Evolutionary conservation across 2,329 filamentous ascomycete genomes (phyloP), one percentile per base, ranked within the genome.

Genomic region (Fonsecaea erecta): DNA sequence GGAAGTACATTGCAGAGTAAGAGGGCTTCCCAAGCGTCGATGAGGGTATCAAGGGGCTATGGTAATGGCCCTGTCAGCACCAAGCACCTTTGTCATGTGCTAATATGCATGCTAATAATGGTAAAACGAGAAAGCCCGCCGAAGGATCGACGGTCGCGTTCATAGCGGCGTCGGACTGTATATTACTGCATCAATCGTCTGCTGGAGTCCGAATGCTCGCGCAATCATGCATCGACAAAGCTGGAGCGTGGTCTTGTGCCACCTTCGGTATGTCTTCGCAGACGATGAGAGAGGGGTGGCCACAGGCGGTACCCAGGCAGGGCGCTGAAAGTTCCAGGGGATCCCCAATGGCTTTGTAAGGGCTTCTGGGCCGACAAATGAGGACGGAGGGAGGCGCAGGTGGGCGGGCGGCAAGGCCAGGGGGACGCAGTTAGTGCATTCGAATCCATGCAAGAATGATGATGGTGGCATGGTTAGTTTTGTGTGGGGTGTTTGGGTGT

Each of bases 61-160:
- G 34, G 14, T 24, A 18, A 18, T 48, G 48, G 53, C 28, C 43
- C 30, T 46, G 62, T 64, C 55, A 64, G 62, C 62, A 59, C 43
- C 32, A 58, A 32, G 54, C 11, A 43, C 26, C 26, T 51, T 52
- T 52, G 43, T 32, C 43, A 32, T 24, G 30, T 53, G 52, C 52
- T 34, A 53, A 53, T 32, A 21, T 34, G 26, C 52, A n/a, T 32
- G 52, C 52, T 34, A 53, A 53, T 34, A 34, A 30, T 32, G 52
- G 26, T 30, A 28, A 51, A 65, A 48, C 18, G 58, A 55, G 43
- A 30, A 63, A 34, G 24, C 30, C 30, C 40, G 40, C 63, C 63
- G 63, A 65, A 65, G 63, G 63, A 65, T 65, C 52, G 63, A 43
- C 52, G 58, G 63, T 62, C 37, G 51, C 62, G 55, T 61, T 43